phyloP scores from a whole-genome alignment of 306 rosid genomes.

The Lathyrus oleraceus region DNA sequence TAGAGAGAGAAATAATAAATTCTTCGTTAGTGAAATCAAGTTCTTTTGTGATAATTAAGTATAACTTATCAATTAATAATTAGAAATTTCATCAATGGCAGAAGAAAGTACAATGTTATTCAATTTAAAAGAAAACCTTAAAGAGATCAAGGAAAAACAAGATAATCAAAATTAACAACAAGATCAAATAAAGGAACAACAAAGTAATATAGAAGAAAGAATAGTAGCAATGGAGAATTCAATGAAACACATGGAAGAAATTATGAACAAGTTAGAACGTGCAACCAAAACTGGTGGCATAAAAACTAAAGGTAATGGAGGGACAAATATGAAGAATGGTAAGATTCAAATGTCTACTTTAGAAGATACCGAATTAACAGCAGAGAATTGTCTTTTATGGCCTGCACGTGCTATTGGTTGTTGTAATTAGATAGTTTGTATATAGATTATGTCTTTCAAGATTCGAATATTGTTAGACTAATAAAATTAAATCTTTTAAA shows the following conservation, averaged over 20 bases:
- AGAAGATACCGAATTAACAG: background rate
- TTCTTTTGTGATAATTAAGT: too few relatives aligned
- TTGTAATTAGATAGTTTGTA: background rate
- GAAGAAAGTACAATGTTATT: background rate
- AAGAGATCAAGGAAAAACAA: background rate
- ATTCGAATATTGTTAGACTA: too few relatives aligned
- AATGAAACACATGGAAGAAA: conserved; percentile 27
- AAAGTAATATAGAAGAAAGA: background rate
- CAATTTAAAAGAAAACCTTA: background rate
- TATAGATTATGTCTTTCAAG: too few relatives aligned
- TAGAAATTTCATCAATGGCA: background rate
- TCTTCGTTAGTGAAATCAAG: too few relatives aligned
- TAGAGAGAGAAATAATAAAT: too few relatives aligned
- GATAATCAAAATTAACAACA: background rate
- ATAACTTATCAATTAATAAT: too few relatives aligned
- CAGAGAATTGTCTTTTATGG: conserved; percentile 4
- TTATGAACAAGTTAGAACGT: background rate
- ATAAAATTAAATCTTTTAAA: too few relatives aligned
- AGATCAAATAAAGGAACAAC: background rate
- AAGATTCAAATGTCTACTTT: background rate
- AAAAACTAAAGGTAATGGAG: background rate
- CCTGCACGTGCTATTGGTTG: conserved; percentile 10
- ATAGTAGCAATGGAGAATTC: conserved; percentile 25
- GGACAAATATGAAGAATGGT: background rate
- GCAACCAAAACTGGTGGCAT: background rate